Evolutionary conservation across 805 yeast species (phyloP).

Genomic region (Pichia ethanolica): DNA sequence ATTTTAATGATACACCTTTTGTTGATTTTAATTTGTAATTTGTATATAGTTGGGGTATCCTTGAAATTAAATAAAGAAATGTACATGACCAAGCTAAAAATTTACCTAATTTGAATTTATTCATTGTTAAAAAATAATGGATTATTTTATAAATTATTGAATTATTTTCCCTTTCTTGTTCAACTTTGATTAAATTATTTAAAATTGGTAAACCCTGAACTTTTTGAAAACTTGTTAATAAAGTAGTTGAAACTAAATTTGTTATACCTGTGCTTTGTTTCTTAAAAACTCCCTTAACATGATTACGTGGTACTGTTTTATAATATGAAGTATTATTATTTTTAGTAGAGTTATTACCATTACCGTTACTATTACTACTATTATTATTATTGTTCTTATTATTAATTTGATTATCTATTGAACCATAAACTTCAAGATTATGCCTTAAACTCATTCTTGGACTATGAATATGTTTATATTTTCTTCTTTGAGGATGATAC

Average conservation of each 20-base stretch:
- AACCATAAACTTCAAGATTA: constrained; percentile 12
- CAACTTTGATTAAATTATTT: not conserved
- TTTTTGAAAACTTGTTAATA: constrained; percentile 25
- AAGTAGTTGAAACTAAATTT: constrained; percentile 7
- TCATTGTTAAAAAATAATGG: constrained; percentile 12
- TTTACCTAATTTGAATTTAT: constrained; percentile 18
- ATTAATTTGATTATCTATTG: not conserved
- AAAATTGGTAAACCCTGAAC: constrained; percentile 9
- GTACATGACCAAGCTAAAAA: constrained; percentile 48
- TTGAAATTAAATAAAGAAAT: constrained; percentile 37
- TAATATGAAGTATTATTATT: not conserved
- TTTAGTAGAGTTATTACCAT: no score
- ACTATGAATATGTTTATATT: constrained; percentile 13
- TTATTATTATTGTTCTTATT: not conserved
- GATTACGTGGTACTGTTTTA: not conserved
- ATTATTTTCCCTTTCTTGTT: constrained; percentile 12
- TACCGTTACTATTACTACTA: not conserved
- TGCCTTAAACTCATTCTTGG: constrained; percentile 21
- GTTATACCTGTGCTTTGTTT: not conserved
- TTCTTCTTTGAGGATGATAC: constrained; percentile 16
- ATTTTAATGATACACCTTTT: constrained; percentile 42
- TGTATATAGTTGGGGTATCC: constrained; percentile 45
- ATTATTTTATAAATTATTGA: constrained; percentile 18
- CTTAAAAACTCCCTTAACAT: constrained; percentile 5
- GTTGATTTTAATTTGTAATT: constrained; percentile 41